Evolutionary conservation across 2,329 filamentous ascomycete species (phyloP).

Genomic region (Fusarium nurragi): DNA sequence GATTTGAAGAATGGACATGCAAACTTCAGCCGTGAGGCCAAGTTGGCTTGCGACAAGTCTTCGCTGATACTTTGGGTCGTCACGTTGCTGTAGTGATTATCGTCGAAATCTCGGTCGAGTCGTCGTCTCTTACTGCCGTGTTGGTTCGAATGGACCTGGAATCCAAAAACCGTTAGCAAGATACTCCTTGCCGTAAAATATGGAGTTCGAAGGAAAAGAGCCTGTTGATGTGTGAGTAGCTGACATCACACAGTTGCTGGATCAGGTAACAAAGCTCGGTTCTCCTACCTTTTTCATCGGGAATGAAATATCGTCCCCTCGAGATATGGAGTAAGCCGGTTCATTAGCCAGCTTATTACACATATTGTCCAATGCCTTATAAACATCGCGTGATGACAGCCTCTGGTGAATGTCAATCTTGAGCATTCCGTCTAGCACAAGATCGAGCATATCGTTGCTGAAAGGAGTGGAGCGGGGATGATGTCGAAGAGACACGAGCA

Average conservation of each 20-base stretch:
- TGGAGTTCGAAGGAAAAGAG: background rate
- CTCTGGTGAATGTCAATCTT: background rate
- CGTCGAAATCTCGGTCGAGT: fast-evolving
- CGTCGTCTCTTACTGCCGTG: fast-evolving
- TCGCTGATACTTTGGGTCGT: background rate
- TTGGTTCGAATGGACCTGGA: background rate
- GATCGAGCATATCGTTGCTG: background rate
- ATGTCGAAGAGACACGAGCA: background rate
- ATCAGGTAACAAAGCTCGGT: background rate
- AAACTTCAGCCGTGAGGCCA: background rate
- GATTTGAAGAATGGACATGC: background rate
- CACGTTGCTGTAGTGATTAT: fast-evolving
- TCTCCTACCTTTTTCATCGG: background rate
- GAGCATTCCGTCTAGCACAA: background rate
- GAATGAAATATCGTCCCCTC: no score
- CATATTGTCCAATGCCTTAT: fast-evolving
- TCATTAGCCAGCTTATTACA: fast-evolving
- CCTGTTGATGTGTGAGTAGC: background rate
- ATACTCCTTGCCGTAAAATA: fast-evolving
- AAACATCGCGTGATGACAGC: background rate
- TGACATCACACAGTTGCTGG: background rate
- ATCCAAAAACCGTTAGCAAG: background rate
- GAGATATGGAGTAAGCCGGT: background rate
- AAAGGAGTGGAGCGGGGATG: fast-evolving
- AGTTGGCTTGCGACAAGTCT: no score